These are phyloP conservation scores for Adansonia rubrostipa DNA, from an alignment of 441 rosid genomes.

Conservation along the genomic window DNA sequence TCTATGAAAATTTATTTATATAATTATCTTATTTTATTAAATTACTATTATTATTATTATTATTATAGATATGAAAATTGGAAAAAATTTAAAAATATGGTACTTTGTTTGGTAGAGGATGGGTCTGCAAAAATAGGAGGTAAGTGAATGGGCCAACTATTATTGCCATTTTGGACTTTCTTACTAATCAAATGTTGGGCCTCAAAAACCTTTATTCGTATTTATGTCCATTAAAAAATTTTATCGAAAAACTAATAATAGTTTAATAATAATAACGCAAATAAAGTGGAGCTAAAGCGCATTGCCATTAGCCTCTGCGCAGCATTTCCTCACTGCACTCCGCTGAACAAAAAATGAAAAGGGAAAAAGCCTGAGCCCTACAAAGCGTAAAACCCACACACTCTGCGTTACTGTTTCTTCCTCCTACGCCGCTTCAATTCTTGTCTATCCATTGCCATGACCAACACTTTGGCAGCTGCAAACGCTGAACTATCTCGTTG, in stretches of 20 bases:
- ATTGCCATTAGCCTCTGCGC: not conserved
- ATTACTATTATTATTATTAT: too few relatives aligned
- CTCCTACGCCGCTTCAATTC: not conserved
- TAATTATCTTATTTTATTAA: too few relatives aligned
- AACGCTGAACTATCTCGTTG: constrained; percentile 35
- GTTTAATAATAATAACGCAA: too few relatives aligned
- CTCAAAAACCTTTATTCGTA: not conserved
- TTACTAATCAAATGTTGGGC: not conserved
- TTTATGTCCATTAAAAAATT: not conserved
- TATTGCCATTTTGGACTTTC: not conserved
- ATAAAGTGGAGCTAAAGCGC: constrained; percentile 22
- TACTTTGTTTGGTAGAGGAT: not conserved
- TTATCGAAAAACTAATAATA: too few relatives aligned
- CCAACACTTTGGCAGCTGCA: constrained; percentile 32
- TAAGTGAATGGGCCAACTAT: not conserved
- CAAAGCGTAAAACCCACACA: not conserved
- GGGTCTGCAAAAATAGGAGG: not conserved
- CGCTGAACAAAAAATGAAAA: too few relatives aligned
- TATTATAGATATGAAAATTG: too few relatives aligned
- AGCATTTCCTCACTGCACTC: too few relatives aligned
- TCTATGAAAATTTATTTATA: too few relatives aligned
- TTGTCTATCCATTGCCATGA: constrained; percentile 25
- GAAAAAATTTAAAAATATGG: not conserved
- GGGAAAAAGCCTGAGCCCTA: not conserved
- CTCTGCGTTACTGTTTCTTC: not conserved